Base-by-base conservation (phyloP, 2,329 filamentous ascomycete genomes). In the Epichloe elymi region DNA sequence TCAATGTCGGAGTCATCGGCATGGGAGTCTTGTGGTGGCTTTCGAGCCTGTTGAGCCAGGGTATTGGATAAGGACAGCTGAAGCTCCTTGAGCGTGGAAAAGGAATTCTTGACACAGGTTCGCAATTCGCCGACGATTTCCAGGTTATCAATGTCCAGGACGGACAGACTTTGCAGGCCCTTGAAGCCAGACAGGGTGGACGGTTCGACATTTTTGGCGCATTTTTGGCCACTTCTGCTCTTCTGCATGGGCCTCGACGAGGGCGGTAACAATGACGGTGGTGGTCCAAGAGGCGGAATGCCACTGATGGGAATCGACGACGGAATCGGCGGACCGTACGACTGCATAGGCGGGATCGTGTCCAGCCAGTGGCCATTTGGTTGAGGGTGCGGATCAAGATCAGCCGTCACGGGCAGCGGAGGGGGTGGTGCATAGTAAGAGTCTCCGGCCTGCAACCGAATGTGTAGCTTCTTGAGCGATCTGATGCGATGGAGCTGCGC, bases 81-180 rank as follows among this genome's bases (percentile, higher is more conserved):
- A 26, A 84, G 64, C 44, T 74, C 71, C 20, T 67, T 73, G 20
- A 84, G 65, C 0, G 77, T 78, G 1, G 73, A 68, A 2, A 74
- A 70, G 1, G 75, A 82, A 55, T 76, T 75, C 11, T 67, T 68
- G 23, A 84, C 65, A 57, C 78, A 82, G 5, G 68, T 59, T 54
- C 72, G 74, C 54, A 84, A 68, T 61, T 83, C 80, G 2, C 69
- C 61, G 12, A 81, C 58, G 35, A 78, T 67, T 36, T 80, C 76
- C 4, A 82, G 65, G 30, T 65, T 71, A 53, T 83, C 80, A 49
- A 84, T 81, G 54, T 84, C 80, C 36, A 83, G 66, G 6, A 83
- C 66, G 4, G 72, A 65, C 14, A 84, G 65, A 4, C 61, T 72
- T 55, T 72, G 74, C 14, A 84, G 66, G 38, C 71, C 70, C 46